phyloP scores from a whole-genome alignment of 192 early-diverging fungal species.

The Polychytrium aggregatum region DNA sequence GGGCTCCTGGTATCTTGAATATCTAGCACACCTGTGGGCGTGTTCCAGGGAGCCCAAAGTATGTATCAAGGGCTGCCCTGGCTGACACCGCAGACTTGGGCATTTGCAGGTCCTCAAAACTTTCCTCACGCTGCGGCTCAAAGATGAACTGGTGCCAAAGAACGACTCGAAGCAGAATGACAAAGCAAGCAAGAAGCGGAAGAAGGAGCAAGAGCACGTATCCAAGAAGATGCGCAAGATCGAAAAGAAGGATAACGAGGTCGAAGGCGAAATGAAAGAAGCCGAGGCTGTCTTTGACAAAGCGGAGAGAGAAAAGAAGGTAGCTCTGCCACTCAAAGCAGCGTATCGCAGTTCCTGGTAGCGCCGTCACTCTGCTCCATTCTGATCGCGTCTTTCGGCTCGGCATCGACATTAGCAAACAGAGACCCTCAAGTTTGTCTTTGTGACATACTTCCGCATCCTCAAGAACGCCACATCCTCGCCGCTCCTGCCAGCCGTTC shows the following conservation, averaged over 20 bases:
- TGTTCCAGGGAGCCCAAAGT: too few relatives aligned
- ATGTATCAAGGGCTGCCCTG: too few relatives aligned
- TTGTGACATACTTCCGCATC: constrained; percentile 89
- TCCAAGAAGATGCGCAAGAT: constrained; percentile 52
- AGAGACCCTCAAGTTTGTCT: constrained; percentile 89
- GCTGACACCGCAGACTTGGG: too few relatives aligned
- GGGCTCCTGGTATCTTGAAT: too few relatives aligned
- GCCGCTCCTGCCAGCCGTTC: constrained; percentile 56
- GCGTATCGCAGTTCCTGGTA: too few relatives aligned
- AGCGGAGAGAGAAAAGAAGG: constrained; percentile 65
- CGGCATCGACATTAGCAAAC: too few relatives aligned
- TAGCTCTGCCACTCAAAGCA: too few relatives aligned
- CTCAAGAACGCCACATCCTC: constrained; percentile 74
- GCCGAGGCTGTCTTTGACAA: constrained; percentile 79
- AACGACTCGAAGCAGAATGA: constrained; percentile 22
- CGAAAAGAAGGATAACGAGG: constrained; percentile 55
- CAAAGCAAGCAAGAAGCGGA: constrained; percentile 6
- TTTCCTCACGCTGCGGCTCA: constrained; percentile 72
- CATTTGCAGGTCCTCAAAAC: constrained; percentile 50
- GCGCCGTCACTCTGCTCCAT: too few relatives aligned
- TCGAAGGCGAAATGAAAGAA: constrained; percentile 75
- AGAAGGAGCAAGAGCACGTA: constrained; percentile 33
- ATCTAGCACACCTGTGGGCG: too few relatives aligned
- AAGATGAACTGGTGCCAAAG: constrained; percentile 53
- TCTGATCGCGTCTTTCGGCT: too few relatives aligned